These are phyloP conservation scores for Gymnopilus junonius DNA, from an alignment of 768 basidiomycete species.

Conservation along the genomic window DNA sequence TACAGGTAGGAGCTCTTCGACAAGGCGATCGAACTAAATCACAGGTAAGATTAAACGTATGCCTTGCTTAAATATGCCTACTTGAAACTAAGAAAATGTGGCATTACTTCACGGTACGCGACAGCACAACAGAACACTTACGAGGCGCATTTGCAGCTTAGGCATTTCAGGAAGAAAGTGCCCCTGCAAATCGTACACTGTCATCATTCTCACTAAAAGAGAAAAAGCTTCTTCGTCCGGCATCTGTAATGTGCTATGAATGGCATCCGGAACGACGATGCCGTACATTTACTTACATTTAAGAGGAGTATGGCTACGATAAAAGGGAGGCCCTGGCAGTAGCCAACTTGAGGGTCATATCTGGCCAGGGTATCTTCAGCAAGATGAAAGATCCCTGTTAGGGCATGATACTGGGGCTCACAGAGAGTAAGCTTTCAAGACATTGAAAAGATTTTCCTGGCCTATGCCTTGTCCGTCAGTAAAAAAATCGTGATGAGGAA, in stretches of 20 bases:
- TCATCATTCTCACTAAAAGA: constrained; percentile 92
- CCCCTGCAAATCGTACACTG: constrained; percentile 93
- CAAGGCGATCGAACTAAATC: constrained; percentile 84
- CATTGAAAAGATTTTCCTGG: constrained; percentile 97
- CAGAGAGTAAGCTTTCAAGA: constrained; percentile 96
- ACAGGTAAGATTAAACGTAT: not conserved
- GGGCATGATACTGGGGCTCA: constrained; percentile 39
- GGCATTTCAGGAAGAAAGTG: constrained; percentile 99
- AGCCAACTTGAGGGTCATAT: constrained; percentile 93
- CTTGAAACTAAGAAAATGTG: constrained; percentile 24
- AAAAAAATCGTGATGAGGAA: constrained; percentile 97
- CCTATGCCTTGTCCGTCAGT: constrained; percentile 93
- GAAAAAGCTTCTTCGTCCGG: constrained; percentile 99
- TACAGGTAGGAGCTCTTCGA: constrained; percentile 92
- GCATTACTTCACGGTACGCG: not conserved
- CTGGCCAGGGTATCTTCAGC: constrained; percentile 36
- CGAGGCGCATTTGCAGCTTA: constrained; percentile 89
- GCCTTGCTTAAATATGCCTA: constrained; percentile 11
- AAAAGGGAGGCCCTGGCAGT: constrained; percentile 97
- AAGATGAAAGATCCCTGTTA: not conserved
- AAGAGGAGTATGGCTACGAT: constrained; percentile 92
- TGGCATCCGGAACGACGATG: constrained; percentile 10
- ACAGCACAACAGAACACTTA: constrained; percentile 37
- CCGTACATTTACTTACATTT: constrained; percentile 61
- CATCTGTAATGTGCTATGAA: constrained; percentile 63